These are phyloP conservation scores for Teunomyces pallodes DNA, from an alignment of 805 yeast genomes.

Conservation along the genomic window DNA sequence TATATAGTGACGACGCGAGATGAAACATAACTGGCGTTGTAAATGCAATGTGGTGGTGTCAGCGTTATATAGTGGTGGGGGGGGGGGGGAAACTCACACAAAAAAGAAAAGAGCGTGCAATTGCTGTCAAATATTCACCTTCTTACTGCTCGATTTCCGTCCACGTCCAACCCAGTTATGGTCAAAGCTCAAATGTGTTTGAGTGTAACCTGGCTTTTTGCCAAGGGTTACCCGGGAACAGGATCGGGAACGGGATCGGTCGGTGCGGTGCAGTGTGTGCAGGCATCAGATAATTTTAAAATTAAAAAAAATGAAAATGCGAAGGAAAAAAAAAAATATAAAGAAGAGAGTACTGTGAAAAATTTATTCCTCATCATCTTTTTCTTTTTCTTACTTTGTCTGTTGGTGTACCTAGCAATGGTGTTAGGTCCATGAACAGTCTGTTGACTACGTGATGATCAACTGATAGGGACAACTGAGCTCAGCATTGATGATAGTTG, in stretches of 20 bases:
- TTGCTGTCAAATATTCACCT: too few relatives aligned
- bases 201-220: background rate
- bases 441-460: conserved; percentile 12
- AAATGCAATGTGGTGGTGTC: background rate
- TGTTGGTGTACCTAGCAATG: background rate
- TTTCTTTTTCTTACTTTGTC: background rate
- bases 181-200: background rate
- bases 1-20: conserved; percentile 42
- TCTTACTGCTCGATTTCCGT: too few relatives aligned
- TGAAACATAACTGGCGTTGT: conserved; percentile 29
- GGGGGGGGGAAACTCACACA: background rate
- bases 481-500: conserved; percentile 16
- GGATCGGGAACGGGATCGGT: too few relatives aligned
- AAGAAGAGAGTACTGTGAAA: background rate
- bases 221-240: background rate
- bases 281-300: background rate
- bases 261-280: background rate
- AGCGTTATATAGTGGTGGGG: too few relatives aligned
- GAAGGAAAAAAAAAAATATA: background rate
- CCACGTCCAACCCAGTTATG: too few relatives aligned
- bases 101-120: background rate
- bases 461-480: conserved; percentile 20
- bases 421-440: conserved; percentile 1
- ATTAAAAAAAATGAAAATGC: background rate
- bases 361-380: background rate